Evolutionary conservation across 108 stramenopile genomes (phyloP).

Genomic region (Cyclotella atomus): DNA sequence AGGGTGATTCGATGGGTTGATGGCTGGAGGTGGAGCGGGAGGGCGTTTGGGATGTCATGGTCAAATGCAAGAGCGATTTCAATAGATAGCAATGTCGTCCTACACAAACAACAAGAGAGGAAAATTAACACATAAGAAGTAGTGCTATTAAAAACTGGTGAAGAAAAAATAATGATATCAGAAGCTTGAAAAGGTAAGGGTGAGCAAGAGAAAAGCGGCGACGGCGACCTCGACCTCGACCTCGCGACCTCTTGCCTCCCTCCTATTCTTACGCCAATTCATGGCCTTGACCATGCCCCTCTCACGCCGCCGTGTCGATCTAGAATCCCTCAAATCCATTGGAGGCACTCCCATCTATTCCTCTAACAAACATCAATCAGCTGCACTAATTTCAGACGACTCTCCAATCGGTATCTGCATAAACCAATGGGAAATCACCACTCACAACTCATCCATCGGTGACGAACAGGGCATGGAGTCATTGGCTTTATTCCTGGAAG

Average conservation of each 20-base stretch:
- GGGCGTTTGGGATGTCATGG: neutral
- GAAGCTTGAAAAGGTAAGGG: no score
- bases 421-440: conserved; percentile 33
- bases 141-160: no score
- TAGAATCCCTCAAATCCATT: neutral
- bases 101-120: neutral
- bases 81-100: neutral
- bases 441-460: conserved; percentile 46
- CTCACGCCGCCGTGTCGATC: conserved; percentile 13
- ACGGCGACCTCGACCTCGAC: no score
- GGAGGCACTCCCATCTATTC: conserved; percentile 6
- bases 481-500: conserved; percentile 30
- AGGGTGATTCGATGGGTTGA: conserved; percentile 14
- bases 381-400: neutral
- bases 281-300: conserved; percentile 6
- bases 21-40: conserved; percentile 1
- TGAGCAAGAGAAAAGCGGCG: no score
- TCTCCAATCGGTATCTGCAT: conserved; percentile 32
- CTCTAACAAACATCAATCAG: neutral
- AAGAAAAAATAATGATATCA: no score
- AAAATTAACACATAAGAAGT: neutral
- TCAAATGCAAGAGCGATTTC: neutral
- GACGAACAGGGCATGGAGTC: conserved; percentile 35
- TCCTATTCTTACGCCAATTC: no score
- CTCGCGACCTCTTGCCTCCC: neutral